Evolutionary conservation across 2,329 filamentous ascomycete species (phyloP).

Genomic region (Aspergillus carbonarius): DNA sequence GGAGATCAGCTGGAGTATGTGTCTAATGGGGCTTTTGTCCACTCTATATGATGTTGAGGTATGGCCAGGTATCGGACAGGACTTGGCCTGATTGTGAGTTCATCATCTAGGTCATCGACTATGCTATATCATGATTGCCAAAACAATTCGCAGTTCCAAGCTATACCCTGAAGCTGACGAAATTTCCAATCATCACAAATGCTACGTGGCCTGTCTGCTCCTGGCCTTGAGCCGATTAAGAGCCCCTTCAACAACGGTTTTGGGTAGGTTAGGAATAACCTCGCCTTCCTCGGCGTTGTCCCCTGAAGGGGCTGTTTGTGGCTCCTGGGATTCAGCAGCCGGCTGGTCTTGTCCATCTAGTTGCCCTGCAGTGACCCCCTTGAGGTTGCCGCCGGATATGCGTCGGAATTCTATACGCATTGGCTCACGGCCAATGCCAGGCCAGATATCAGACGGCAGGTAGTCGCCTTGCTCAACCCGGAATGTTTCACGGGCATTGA

Average conservation of each 20-base stretch:
- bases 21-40: slow-evolving; percentile 14
- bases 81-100: slow-evolving; percentile 30
- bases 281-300: slow-evolving; percentile 30
- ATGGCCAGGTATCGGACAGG: slow-evolving; percentile 13
- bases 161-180: not conserved
- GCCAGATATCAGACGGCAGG: slow-evolving; percentile 85
- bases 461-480: slow-evolving; percentile 80
- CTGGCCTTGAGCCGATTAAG: slow-evolving; percentile 40
- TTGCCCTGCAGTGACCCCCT: slow-evolving; percentile 18
- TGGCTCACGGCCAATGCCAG: slow-evolving; percentile 62
- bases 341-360: slow-evolving; percentile 8
- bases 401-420: slow-evolving; percentile 48
- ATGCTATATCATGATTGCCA: not conserved
- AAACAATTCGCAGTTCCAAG: not conserved
- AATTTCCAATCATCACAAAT: not conserved
- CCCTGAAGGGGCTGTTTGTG: not conserved
- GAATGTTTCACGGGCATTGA: slow-evolving; percentile 72
- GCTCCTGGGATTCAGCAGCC: slow-evolving; percentile 6
- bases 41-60: not conserved
- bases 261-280: slow-evolving; percentile 44
- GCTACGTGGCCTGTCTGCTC: slow-evolving; percentile 21
- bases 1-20: slow-evolving; percentile 31
- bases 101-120: slow-evolving; percentile 32
- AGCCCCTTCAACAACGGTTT: slow-evolving; percentile 44
- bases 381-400: slow-evolving; percentile 36